phyloP scores from a whole-genome alignment of 805 yeast genomes.

The Groenewaldozyma salmanticensis region DNA sequence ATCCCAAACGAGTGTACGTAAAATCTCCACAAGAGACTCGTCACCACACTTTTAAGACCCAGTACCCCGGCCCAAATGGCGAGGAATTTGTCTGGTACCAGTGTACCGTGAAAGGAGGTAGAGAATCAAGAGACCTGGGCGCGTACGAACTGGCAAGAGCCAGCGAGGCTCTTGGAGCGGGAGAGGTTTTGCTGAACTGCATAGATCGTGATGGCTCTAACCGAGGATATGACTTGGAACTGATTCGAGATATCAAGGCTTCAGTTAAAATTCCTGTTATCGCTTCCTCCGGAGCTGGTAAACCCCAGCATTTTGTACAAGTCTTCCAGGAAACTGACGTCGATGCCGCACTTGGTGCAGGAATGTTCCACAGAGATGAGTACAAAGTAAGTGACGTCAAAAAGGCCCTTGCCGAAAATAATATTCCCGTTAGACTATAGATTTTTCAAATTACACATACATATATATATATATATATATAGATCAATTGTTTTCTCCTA shows the following conservation, averaged over 20 bases:
- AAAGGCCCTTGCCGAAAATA: slow-evolving; percentile 45
- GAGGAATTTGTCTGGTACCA: slow-evolving; percentile 88
- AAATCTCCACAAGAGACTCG: slow-evolving; percentile 44
- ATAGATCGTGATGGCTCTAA: slow-evolving; percentile 97
- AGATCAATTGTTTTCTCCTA: background rate
- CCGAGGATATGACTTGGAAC: slow-evolving; percentile 84
- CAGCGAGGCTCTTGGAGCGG: slow-evolving; percentile 91
- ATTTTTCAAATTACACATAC: background rate
- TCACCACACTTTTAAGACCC: slow-evolving; percentile 47
- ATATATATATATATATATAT: background rate
- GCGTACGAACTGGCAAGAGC: slow-evolving; percentile 84
- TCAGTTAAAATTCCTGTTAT: slow-evolving; percentile 85
- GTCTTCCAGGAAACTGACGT: slow-evolving; percentile 74
- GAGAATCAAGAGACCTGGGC: slow-evolving; percentile 82
- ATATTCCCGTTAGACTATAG: slow-evolving; percentile 45
- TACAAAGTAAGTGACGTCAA: slow-evolving; percentile 83
- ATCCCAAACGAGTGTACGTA: slow-evolving; percentile 83
- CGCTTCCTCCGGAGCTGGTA: slow-evolving; percentile 97
- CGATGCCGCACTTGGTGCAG: slow-evolving; percentile 98
- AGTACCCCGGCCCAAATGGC: slow-evolving; percentile 73
- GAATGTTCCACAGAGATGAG: slow-evolving; percentile 95
- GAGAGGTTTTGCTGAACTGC: slow-evolving; percentile 86
- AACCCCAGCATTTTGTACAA: slow-evolving; percentile 80
- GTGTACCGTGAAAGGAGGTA: slow-evolving; percentile 94
- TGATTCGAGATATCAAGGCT: slow-evolving; percentile 65